Evolutionary conservation across 352 stramenopile genomes (phyloP).

Genomic region (Phytophthora pluvialis): DNA sequence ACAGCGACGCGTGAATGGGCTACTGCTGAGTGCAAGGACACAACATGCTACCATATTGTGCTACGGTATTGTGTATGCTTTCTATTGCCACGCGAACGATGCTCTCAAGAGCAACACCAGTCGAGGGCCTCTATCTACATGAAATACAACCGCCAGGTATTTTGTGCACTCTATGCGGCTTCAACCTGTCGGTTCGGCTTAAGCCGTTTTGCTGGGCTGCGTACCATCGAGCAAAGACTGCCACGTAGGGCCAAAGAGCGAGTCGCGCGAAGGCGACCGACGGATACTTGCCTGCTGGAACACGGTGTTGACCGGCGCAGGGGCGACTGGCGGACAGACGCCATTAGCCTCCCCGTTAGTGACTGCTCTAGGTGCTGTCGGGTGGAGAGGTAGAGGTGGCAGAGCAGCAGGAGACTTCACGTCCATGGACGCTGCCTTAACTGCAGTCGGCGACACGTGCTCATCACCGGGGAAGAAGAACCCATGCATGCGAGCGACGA

Average conservation of each 20-base stretch:
- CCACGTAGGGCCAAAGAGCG: conserved; percentile 75
- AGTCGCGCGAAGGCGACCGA: conserved; percentile 71
- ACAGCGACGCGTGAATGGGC: conserved; percentile 47
- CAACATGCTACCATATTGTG: neutral
- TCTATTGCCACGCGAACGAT: conserved; percentile 37
- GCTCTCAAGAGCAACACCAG: conserved; percentile 19
- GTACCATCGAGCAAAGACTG: conserved; percentile 54
- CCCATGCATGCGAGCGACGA: conserved; percentile 84
- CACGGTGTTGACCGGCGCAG: conserved; percentile 18
- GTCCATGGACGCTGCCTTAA: conserved; percentile 11
- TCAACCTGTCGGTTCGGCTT: conserved; percentile 15
- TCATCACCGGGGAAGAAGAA: conserved; percentile 66
- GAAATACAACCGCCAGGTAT: conserved; percentile 34
- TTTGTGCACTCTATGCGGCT: conserved; percentile 17
- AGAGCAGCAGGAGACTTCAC: conserved; percentile 15
- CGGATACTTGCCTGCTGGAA: conserved; percentile 49
- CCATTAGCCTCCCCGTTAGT: conserved; percentile 15
- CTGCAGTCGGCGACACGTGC: conserved; percentile 2
- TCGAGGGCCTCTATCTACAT: conserved; percentile 36
- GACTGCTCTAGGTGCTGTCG: conserved; percentile 11
- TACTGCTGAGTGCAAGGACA: neutral
- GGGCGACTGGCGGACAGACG: neutral
- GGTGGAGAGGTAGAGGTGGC: conserved; percentile 31
- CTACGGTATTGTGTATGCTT: conserved; percentile 12
- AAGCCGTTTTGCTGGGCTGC: conserved; percentile 30